These are phyloP conservation scores for Mycena galericulata DNA, from an alignment of 768 basidiomycete genomes.

Conservation along the genomic window DNA sequence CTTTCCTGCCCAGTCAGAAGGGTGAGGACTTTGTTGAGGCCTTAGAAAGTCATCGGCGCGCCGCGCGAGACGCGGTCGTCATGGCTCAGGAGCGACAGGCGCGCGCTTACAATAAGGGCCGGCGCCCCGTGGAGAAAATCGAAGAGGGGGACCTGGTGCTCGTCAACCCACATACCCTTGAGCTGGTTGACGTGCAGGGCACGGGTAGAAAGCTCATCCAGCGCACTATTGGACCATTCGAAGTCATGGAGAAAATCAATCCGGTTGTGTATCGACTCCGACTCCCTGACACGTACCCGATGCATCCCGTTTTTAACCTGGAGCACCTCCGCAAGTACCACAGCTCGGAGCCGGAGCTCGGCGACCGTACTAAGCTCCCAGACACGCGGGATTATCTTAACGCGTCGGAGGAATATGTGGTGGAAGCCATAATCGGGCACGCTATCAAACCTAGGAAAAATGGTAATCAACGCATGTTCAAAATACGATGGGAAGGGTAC, in stretches of 20 bases:
- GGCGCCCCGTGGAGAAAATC: not conserved
- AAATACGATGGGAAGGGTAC: constrained; percentile 1
- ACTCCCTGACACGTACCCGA: constrained; percentile 22
- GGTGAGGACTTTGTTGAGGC: constrained; percentile 1
- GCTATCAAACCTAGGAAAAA: not conserved
- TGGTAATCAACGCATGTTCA: not conserved
- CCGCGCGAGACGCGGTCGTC: not conserved
- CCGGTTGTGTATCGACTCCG: constrained; percentile 15
- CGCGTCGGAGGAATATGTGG: not conserved
- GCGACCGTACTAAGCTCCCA: not conserved
- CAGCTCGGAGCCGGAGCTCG: not conserved
- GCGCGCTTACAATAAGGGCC: not conserved
- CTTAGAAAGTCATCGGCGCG: not conserved
- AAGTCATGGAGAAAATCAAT: constrained; percentile 31
- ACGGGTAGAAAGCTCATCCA: not conserved
- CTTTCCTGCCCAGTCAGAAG: constrained; percentile 18
- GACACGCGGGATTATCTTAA: not conserved
- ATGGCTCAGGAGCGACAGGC: not conserved
- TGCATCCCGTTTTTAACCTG: constrained; percentile 23
- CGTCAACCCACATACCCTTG: not conserved
- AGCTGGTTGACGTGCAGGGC: not conserved
- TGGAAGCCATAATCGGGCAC: not conserved
- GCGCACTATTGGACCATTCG: constrained; percentile 27
- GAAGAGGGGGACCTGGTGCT: not conserved
- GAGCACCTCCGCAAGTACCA: constrained; percentile 28